Conservation (phyloP, 2,329 filamentous ascomycete genomes). For the Penicillium sp. region DNA sequence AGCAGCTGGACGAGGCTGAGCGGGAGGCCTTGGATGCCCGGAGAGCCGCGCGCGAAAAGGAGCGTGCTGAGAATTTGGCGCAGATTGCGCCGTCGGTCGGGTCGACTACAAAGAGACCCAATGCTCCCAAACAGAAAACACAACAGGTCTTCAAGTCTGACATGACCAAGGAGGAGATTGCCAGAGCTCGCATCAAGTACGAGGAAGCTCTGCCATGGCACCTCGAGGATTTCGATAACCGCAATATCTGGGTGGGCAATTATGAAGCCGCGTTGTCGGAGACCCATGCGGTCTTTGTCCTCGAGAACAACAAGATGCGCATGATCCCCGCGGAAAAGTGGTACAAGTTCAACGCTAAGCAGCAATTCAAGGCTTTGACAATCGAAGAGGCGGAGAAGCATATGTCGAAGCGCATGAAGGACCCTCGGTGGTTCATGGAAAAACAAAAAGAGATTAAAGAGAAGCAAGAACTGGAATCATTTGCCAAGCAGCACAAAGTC, state of each 20-base stretch:
- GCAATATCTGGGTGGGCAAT: conserved; percentile 88
- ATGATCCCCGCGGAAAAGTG: conserved; percentile 94
- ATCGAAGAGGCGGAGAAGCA: conserved; percentile 84
- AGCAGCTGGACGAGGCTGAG: conserved; percentile 68
- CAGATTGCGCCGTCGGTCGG: conserved; percentile 86
- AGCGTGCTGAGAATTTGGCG: conserved; percentile 83
- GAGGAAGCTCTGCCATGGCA: conserved; percentile 97
- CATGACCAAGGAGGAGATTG: conserved; percentile 71
- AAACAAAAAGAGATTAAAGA: conserved; percentile 55
- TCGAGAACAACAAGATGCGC: conserved; percentile 71
- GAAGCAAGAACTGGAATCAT: conserved; percentile 64
- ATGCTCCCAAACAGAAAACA: conserved; percentile 73
- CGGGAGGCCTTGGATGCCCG: conserved; percentile 60
- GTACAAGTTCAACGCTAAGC: conserved; percentile 67
- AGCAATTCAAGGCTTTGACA: conserved; percentile 72
- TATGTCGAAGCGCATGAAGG: conserved; percentile 76
- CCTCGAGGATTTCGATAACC: conserved; percentile 92
- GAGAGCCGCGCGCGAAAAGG: conserved; percentile 78
- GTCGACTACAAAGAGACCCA: conserved; percentile 69
- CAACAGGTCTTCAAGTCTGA: conserved; percentile 85
- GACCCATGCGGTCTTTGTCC: conserved; percentile 74
- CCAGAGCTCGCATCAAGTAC: conserved; percentile 69
- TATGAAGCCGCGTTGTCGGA: conserved; percentile 89
- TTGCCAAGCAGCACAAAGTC: conserved; percentile 51
- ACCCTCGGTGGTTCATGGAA: conserved; percentile 79